Conservation (phyloP, 345 rosid species). For the Populus ilicifolia region DNA sequence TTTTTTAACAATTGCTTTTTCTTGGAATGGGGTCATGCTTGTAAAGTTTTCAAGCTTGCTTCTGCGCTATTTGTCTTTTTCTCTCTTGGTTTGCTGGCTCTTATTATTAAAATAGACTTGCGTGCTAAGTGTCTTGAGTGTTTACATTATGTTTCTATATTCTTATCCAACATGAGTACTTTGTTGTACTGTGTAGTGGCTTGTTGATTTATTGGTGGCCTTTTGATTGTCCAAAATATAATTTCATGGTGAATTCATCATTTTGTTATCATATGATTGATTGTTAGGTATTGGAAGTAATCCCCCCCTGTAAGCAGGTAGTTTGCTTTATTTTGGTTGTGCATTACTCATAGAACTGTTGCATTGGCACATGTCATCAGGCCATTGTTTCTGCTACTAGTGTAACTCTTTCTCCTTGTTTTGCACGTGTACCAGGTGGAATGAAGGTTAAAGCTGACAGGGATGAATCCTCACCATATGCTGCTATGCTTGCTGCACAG, state of each 20-base stretch:
- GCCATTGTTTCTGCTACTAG: neutral
- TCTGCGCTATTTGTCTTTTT: neutral
- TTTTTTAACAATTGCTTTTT: neutral
- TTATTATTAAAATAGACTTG: neutral
- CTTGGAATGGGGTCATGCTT: too few species aligned
- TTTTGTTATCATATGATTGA: neutral
- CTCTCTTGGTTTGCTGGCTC: neutral
- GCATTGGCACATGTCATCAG: neutral
- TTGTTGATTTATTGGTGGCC: too few species aligned
- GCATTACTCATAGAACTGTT: neutral
- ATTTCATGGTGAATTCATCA: neutral
- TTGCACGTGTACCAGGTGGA: constrained; percentile 45
- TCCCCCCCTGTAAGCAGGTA: neutral
- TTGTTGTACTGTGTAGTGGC: neutral
- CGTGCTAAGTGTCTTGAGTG: neutral
- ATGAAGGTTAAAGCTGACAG: constrained; percentile 96
- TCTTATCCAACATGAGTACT: neutral
- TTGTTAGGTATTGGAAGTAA: neutral
- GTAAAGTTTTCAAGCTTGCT: neutral
- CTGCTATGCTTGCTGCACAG: constrained; percentile 93
- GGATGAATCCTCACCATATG: constrained; percentile 91
- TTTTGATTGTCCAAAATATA: too few species aligned
- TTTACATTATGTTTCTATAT: neutral
- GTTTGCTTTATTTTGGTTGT: neutral
- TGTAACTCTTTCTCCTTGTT: neutral